These are phyloP conservation scores for Vinca minor DNA, from an alignment of 257 asterid species.

Conservation along the genomic window DNA sequence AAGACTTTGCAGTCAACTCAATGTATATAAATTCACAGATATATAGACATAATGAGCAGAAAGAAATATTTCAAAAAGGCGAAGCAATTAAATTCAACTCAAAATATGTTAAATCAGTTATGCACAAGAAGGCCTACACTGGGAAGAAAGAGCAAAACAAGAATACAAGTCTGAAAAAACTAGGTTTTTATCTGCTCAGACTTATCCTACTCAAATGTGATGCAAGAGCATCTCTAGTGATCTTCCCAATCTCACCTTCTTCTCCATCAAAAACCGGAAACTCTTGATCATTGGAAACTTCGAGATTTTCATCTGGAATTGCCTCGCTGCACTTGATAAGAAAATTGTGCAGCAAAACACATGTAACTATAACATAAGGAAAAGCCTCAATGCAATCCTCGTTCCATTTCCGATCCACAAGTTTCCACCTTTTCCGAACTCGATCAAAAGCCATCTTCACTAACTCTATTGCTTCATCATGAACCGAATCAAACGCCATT, in stretches of 20 bases:
- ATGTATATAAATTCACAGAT: not conserved
- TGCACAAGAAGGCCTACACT: not conserved
- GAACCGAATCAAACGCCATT: constrained; percentile 52
- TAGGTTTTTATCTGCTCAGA: constrained; percentile 31
- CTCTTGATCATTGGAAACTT: constrained; percentile 23
- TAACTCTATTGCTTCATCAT: constrained; percentile 49
- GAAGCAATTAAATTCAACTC: not conserved
- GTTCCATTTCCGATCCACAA: constrained; percentile 62
- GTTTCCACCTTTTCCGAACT: constrained; percentile 67
- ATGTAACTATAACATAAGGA: constrained; percentile 62
- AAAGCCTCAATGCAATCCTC: constrained; percentile 64
- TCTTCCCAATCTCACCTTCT: constrained; percentile 51
- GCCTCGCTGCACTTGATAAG: constrained; percentile 83
- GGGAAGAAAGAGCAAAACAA: not conserved
- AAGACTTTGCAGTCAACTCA: too few species aligned
- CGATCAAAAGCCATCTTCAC: constrained; percentile 52
- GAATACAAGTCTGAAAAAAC: not conserved
- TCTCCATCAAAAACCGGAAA: constrained; percentile 49
- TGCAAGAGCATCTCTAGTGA: constrained; percentile 63
- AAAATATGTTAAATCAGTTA: not conserved
- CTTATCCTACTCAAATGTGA: constrained; percentile 57
- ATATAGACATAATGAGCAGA: not conserved
- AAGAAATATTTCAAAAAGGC: not conserved
- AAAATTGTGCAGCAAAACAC: constrained; percentile 90
- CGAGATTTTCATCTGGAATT: constrained; percentile 36